Evolutionary conservation across 257 asterid genomes (phyloP).

Genomic region (Solanum habrochaites): DNA sequence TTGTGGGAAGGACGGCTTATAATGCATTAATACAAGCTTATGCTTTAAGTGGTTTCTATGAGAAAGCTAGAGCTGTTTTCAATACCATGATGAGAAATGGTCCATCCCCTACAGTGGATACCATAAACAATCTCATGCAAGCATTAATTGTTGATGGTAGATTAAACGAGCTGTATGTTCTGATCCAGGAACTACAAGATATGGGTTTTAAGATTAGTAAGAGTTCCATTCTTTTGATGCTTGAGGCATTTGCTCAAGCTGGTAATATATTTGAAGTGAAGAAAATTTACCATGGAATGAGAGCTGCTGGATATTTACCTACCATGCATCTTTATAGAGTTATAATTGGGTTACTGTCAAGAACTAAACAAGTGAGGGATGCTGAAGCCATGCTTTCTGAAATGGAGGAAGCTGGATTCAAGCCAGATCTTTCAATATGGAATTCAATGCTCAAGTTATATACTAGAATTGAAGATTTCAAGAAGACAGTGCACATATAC

Average conservation of each 20-base stretch:
- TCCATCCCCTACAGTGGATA: slow-evolving; percentile 79
- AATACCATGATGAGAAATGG: slow-evolving; percentile 89
- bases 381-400: slow-evolving; percentile 81
- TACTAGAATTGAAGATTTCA: slow-evolving; percentile 66
- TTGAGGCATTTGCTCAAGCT: slow-evolving; percentile 84
- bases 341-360: slow-evolving; percentile 65
- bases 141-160: slow-evolving; percentile 76
- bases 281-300: slow-evolving; percentile 85
- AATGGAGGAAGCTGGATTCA: slow-evolving; percentile 78
- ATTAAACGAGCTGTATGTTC: slow-evolving; percentile 79
- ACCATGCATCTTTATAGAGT: slow-evolving; percentile 93
- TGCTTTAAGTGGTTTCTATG: slow-evolving; percentile 75
- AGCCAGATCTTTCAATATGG: slow-evolving; percentile 62
- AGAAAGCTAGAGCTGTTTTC: slow-evolving; percentile 92
- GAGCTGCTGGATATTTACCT: slow-evolving; percentile 87
- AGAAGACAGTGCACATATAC: slow-evolving; percentile 62
- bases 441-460: slow-evolving; percentile 65
- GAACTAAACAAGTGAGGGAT: slow-evolving; percentile 69
- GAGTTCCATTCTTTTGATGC: slow-evolving; percentile 75
- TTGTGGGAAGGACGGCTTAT: slow-evolving; percentile 66
- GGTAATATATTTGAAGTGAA: slow-evolving; percentile 77
- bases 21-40: slow-evolving; percentile 76
- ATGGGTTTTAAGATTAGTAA: slow-evolving; percentile 93
- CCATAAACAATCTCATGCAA: slow-evolving; percentile 67
- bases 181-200: slow-evolving; percentile 89